A percentile compares a stretch with the other conserved stretches of the same genome.
Evolutionary conservation across 1,139 yeast genomes (phyloP).

Genomic region (Martiniozyma asiatica): DNA sequence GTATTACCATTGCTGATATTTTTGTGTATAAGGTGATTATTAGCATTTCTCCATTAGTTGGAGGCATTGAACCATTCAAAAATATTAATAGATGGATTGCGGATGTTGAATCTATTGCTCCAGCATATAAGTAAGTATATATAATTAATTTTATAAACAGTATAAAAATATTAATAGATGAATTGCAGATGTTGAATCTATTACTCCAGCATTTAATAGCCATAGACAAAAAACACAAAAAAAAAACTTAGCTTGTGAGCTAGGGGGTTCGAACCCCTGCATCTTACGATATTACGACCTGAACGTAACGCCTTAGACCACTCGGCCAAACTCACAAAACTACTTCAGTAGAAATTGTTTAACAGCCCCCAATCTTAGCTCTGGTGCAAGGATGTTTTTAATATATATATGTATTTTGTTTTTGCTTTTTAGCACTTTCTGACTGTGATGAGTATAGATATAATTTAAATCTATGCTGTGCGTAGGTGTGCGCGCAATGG

Average conservation of each 20-base stretch:
- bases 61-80: not conserved
- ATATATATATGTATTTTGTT: too few relatives aligned
- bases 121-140: not conserved
- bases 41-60: not conserved
- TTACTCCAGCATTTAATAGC: not conserved
- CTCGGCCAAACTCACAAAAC: constrained; percentile 18
- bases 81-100: constrained; percentile 4
- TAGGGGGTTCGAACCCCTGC: constrained; percentile 26
- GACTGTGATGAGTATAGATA: too few relatives aligned
- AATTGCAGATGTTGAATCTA: not conserved
- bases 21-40: constrained; percentile 1
- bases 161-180: constrained; percentile 3
- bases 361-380: too few relatives aligned
- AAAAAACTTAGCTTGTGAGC: constrained; percentile 18
- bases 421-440: too few relatives aligned
- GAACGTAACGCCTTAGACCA: constrained; percentile 19
- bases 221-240: not conserved
- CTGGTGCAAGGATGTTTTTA: too few relatives aligned
- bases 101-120: not conserved
- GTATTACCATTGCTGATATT: constrained; percentile 6
- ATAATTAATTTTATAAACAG: not conserved
- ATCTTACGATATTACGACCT: constrained; percentile 24
- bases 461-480: too few relatives aligned
- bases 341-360: too few relatives aligned
- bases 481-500: too few relatives aligned